Percentiles rank a stretch among this genome's conserved stretches.
These are phyloP conservation scores for Nematocida sp. DNA, from an alignment of 371 early-diverging fungal genomes.

Conservation along the genomic window DNA sequence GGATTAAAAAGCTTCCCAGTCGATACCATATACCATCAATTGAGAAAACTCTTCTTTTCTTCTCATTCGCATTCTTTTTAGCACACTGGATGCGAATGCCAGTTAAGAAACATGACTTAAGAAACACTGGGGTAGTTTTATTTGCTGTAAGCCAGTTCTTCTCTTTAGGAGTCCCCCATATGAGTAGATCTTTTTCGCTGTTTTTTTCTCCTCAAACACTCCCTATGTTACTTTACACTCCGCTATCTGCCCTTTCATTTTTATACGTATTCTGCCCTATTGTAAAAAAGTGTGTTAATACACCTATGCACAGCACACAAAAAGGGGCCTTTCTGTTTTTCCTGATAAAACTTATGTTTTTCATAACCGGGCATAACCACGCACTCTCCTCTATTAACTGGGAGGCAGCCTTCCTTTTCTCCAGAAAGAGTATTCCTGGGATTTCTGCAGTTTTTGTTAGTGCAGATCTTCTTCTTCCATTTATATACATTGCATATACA, in stretches of 20 bases:
- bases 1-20: slow-evolving; percentile 32
- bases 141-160: slow-evolving; percentile 20
- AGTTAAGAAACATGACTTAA: too few relatives aligned
- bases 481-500: slow-evolving; percentile 10
- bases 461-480: slow-evolving; percentile 39
- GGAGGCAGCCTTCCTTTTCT: slow-evolving; percentile 54
- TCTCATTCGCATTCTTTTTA: not conserved
- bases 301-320: not conserved
- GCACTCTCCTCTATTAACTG: slow-evolving; percentile 53
- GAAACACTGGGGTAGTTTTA: not conserved
- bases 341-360: slow-evolving; percentile 47
- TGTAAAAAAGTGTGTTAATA: not conserved
- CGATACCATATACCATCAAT: not conserved
- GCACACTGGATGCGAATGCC: not conserved
- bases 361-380: slow-evolving; percentile 50
- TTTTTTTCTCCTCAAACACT: slow-evolving; percentile 6
- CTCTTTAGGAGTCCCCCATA: not conserved
- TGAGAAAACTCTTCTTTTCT: slow-evolving; percentile 5
- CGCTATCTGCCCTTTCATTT: slow-evolving; percentile 5
- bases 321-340: slow-evolving; percentile 39
- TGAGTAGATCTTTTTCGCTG: not conserved
- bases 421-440: slow-evolving; percentile 25
- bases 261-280: slow-evolving; percentile 12
- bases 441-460: slow-evolving; percentile 29
- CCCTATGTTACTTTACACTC: slow-evolving; percentile 25